Evolutionary conservation across 2,329 filamentous ascomycete species (phyloP), one percentile per base, ranked within the genome.

Genomic region (Neofusicoccum kwambonambiense): DNA sequence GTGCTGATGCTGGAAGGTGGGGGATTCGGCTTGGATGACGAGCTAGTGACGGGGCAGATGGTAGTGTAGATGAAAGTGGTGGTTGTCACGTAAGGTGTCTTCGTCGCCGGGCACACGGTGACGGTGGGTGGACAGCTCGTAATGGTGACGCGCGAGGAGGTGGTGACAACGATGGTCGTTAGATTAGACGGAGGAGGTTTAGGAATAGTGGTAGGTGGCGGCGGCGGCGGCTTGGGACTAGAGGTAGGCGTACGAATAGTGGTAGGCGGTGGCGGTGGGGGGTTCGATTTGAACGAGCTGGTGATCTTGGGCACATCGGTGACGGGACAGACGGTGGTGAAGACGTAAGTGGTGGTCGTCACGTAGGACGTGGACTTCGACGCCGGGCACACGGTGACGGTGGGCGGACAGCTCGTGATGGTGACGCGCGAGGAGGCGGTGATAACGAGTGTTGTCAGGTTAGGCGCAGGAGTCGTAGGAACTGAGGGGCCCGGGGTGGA

Each of bases 371-470:
- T 70, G 27, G 27, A 31, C 7, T 63, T 61, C 6, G 15, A 34
- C 12, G 68, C 67, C 9, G 71, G 69, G 61, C 68, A 69, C 42
- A 69, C 66, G 41, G 68, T 70, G 7, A 73, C 65, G 11, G 67
- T 69, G 22, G 69, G 56, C 22, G 67, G 65, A 50, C 70, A 67
- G 17, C 51, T 67, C 49, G 67, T 73, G 66, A 73, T 68, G 50
- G 72, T 75, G n/a, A 65, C 17, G 52, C 49, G 34, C 17, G 22
- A 17, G 17, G 50, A 44, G 17, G 69, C 47, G 31, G 66, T 47
- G 49, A 56, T 52, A 50, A 57, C 44, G 64, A 65, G n/a, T 41
- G 67, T 65, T 2, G 63, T 65, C 11, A 61, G 13, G 19, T 44
- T 34, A 13, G 35, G 35, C 3, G 34, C 19, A n/a, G 19, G 34